These are phyloP conservation scores for Neoscytalidium dimidiatum DNA, from an alignment of 2,329 filamentous ascomycete species.

Conservation along the genomic window DNA sequence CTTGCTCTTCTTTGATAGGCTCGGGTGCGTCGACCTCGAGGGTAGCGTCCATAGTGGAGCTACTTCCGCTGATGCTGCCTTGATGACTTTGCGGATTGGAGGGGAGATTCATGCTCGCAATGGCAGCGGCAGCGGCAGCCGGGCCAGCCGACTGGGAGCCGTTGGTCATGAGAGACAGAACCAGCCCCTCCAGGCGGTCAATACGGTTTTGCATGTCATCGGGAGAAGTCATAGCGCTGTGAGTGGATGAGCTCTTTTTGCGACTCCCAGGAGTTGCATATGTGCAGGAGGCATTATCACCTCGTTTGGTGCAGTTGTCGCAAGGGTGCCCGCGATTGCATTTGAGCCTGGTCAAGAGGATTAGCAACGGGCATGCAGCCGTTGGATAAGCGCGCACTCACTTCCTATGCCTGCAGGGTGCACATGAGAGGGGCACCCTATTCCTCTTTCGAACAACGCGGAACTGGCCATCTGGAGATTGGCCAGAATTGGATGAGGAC, in stretches of 20 bases:
- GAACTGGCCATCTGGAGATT: conserved; percentile 84
- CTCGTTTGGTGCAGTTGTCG: conserved; percentile 91
- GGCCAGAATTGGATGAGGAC: conserved; percentile 72
- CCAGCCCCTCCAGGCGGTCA: conserved; percentile 88
- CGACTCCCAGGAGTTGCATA: conserved; percentile 72
- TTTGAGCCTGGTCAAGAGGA: conserved; percentile 62
- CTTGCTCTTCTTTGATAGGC: conserved; percentile 53
- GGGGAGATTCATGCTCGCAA: conserved; percentile 39
- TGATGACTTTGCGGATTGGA: conserved; percentile 31
- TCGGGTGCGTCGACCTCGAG: conserved; percentile 62
- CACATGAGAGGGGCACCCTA: conserved; percentile 86
- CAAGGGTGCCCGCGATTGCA: conserved; percentile 90
- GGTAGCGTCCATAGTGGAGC: conserved; percentile 37
- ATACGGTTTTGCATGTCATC: conserved; percentile 99
- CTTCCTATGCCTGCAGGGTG: conserved; percentile 90
- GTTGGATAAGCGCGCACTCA: conserved; percentile 45
- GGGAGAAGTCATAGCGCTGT: conserved; percentile 63
- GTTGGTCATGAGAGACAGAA: conserved; percentile 91
- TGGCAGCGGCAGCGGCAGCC: conserved; percentile 60
- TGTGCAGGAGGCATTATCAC: conserved; percentile 76
- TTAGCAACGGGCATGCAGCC: conserved; percentile 22
- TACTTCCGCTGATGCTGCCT: conserved; percentile 42
- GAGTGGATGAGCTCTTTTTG: conserved; percentile 66
- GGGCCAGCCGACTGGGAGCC: conserved; percentile 65
- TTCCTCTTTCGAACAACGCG: conserved; percentile 90